phyloP scores from a whole-genome alignment of 169 alveolate genomes.

The Plasmodium adleri region DNA sequence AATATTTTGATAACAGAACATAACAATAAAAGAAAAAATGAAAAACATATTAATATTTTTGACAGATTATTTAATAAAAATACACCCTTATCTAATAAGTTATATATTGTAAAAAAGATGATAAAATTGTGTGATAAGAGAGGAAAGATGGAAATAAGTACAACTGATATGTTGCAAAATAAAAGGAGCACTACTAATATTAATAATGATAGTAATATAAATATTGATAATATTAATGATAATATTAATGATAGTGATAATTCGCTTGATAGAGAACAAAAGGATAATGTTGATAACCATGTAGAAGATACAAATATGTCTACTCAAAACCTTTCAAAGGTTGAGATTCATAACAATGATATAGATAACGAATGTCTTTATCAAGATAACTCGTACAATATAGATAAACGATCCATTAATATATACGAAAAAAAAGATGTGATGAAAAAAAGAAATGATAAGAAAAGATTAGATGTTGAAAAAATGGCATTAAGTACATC shows the following conservation, averaged over 20 bases:
- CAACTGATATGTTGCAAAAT: too few species aligned
- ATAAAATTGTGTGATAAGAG: too few species aligned
- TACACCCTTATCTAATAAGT: too few species aligned
- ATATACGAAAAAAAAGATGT: conserved; percentile 65
- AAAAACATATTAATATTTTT: too few species aligned
- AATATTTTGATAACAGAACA: neutral
- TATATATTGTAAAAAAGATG: too few species aligned
- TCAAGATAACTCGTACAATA: conserved; percentile 42
- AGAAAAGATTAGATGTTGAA: conserved; percentile 59
- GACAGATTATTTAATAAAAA: too few species aligned
- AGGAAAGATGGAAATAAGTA: too few species aligned
- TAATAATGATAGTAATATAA: too few species aligned
- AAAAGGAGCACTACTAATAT: too few species aligned
- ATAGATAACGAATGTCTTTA: conserved; percentile 18
- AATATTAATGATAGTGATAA: neutral
- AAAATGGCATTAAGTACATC: conserved; percentile 63
- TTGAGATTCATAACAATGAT: neutral
- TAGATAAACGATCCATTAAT: conserved; percentile 52
- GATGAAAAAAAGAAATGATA: conserved; percentile 62
- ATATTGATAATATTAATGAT: too few species aligned
- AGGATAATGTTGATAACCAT: neutral
- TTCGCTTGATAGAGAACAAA: neutral
- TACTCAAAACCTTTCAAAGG: neutral
- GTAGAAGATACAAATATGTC: neutral
- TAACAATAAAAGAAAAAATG: neutral